phyloP scores from a whole-genome alignment of 2,329 filamentous ascomycete species.

The Huntiella moniliformis region DNA sequence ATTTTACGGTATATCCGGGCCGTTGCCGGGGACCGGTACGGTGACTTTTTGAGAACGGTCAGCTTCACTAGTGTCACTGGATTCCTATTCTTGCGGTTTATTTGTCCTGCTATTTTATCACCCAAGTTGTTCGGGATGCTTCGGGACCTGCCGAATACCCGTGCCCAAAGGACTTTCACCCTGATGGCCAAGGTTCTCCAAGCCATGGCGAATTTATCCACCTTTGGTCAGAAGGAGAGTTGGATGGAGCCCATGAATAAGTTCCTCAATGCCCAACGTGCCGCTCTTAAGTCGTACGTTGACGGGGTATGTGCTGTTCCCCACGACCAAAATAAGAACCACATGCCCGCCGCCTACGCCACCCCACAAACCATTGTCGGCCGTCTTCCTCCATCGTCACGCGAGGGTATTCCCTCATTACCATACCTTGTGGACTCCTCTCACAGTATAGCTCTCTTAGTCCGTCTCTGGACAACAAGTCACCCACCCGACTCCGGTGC shows the following conservation, averaged over 20 bases:
- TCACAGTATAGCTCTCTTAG: constrained; percentile 64
- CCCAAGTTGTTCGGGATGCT: constrained; percentile 83
- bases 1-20: constrained; percentile 83
- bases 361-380: constrained; percentile 81
- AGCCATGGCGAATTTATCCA: constrained; percentile 75
- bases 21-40: constrained; percentile 85
- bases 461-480: constrained; percentile 58
- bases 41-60: constrained; percentile 75
- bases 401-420: constrained; percentile 82
- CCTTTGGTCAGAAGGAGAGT: constrained; percentile 84
- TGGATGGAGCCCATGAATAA: constrained; percentile 99
- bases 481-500: constrained; percentile 18
- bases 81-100: constrained; percentile 85
- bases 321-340: constrained; percentile 38
- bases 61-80: constrained; percentile 89
- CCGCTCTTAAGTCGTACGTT: constrained; percentile 70
- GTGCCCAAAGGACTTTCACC: constrained; percentile 73
- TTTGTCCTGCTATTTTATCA: constrained; percentile 89
- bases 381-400: constrained; percentile 58
- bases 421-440: constrained; percentile 86
- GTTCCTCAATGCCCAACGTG: constrained; percentile 57
- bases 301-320: constrained; percentile 73
- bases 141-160: constrained; percentile 60
- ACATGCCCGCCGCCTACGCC: constrained; percentile 50
- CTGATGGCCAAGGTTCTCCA: constrained; percentile 85